These are phyloP conservation scores for Ganoderma lucidum DNA, from an alignment of 1,284 basidiomycete species.

Conservation along the genomic window DNA sequence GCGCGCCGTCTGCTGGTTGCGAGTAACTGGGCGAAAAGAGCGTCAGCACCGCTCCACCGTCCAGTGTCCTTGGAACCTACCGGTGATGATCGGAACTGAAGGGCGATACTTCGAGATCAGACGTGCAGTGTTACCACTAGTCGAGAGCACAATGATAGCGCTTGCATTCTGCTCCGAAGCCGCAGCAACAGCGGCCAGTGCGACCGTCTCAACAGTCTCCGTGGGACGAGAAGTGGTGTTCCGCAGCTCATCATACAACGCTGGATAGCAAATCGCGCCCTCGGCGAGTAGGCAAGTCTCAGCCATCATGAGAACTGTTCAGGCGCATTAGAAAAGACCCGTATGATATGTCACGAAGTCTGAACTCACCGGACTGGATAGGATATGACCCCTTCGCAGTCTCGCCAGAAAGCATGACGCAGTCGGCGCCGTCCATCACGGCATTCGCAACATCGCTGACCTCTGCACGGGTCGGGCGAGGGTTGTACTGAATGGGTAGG, in stretches of 20 bases:
- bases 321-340: constrained; percentile 26
- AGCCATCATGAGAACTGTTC: constrained; percentile 94
- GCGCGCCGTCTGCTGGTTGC: constrained; percentile 94
- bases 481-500: constrained; percentile 77
- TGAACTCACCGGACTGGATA: constrained; percentile 82
- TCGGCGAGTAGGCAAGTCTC: constrained; percentile 97
- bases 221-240: constrained; percentile 85
- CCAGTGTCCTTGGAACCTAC: constrained; percentile 38
- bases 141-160: constrained; percentile 96
- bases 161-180: constrained; percentile 94
- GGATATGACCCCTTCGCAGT: constrained; percentile 97
- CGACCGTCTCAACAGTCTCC: constrained; percentile 92
- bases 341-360: background rate
- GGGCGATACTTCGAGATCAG: constrained; percentile 98
- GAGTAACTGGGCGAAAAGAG: constrained; percentile 73
- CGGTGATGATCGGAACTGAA: constrained; percentile 92
- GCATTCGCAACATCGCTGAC: constrained; percentile 98
- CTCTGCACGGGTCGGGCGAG: constrained; percentile 95
- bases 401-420: constrained; percentile 98
- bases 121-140: constrained; percentile 96
- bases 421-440: constrained; percentile 96
- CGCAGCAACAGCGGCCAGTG: constrained; percentile 93
- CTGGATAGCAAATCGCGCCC: constrained; percentile 91
- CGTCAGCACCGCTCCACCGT: constrained; percentile 16
- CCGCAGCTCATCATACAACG: constrained; percentile 90